These are phyloP conservation scores for Trichosporon faecale DNA, from an alignment of 1,284 basidiomycete species.

Conservation along the genomic window DNA sequence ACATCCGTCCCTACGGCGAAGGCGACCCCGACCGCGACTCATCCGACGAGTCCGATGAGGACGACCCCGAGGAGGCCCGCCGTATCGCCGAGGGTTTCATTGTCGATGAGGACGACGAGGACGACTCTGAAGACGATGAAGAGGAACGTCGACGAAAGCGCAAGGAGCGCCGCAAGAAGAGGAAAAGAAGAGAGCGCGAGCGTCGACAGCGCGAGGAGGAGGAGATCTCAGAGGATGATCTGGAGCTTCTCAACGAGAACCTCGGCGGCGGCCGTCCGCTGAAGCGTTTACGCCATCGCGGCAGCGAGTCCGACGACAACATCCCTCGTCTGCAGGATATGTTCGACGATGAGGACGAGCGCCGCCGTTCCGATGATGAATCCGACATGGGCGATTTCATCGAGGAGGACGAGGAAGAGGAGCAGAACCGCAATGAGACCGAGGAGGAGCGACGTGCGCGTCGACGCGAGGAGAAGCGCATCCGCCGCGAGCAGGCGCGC, in stretches of 20 bases:
- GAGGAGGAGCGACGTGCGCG: conserved; percentile 68
- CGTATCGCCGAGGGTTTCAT: conserved; percentile 52
- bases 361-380: conserved; percentile 51
- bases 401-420: conserved; percentile 69
- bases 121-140: conserved; percentile 39
- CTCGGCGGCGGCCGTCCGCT: conserved; percentile 60
- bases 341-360: conserved; percentile 47
- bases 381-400: conserved; percentile 78
- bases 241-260: conserved; percentile 92
- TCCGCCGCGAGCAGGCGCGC: conserved; percentile 65
- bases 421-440: conserved; percentile 62
- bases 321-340: conserved; percentile 44
- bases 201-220: conserved; percentile 50
- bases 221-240: conserved; percentile 74
- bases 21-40: conserved; percentile 43
- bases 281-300: conserved; percentile 38
- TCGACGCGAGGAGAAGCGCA: conserved; percentile 66
- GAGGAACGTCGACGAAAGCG: conserved; percentile 34
- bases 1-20: conserved; percentile 49
- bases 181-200: conserved; percentile 40
- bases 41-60: conserved; percentile 52
- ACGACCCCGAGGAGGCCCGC: conserved; percentile 49
- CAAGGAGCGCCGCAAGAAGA: conserved; percentile 39
- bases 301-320: conserved; percentile 53
- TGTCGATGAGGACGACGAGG: conserved; percentile 50